These are phyloP conservation scores for Coemansia sp. DNA, from an alignment of 192 early-diverging fungal species.

Conservation along the genomic window DNA sequence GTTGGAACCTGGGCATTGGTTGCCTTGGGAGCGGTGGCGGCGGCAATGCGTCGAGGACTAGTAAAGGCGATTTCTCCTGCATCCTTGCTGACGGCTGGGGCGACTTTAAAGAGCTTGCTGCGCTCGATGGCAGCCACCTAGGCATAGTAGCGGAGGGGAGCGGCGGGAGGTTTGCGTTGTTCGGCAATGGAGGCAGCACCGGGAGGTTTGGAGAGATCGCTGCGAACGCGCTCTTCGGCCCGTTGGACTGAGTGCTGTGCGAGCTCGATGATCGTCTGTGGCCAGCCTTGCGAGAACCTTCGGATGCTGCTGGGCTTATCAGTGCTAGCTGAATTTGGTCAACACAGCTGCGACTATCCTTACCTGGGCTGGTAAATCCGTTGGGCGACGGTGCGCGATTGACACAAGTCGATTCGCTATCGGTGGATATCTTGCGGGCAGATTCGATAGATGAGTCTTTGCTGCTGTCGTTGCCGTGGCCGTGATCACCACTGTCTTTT, in stretches of 20 bases:
- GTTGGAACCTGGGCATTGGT: slow-evolving; percentile 54
- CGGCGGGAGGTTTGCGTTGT: slow-evolving; percentile 26
- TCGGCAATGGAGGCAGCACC: slow-evolving; percentile 30
- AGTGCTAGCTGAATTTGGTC: not conserved
- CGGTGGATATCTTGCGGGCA: slow-evolving; percentile 36
- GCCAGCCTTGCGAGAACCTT: not conserved
- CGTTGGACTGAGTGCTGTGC: slow-evolving; percentile 5
- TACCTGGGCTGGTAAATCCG: slow-evolving; percentile 4
- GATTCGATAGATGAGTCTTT: slow-evolving; percentile 24
- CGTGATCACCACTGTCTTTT: not conserved
- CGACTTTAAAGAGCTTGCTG: slow-evolving; percentile 1
- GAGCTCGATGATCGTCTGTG: slow-evolving; percentile 27
- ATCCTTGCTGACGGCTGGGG: not conserved
- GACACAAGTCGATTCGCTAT: slow-evolving; percentile 44
- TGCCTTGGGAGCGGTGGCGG: slow-evolving; percentile 19
- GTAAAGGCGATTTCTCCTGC: slow-evolving; percentile 16
- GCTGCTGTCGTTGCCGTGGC: not conserved
- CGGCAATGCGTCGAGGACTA: slow-evolving; percentile 3
- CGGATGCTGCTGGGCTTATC: not conserved
- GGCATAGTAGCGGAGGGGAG: slow-evolving; percentile 40
- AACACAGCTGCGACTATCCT: not conserved
- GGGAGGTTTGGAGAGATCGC: slow-evolving; percentile 12
- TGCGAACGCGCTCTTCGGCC: not conserved
- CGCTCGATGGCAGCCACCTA: slow-evolving; percentile 23
- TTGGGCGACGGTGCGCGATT: slow-evolving; percentile 23